Conservation (phyloP, 257 asterid species). For the Solanum microdontum region DNA sequence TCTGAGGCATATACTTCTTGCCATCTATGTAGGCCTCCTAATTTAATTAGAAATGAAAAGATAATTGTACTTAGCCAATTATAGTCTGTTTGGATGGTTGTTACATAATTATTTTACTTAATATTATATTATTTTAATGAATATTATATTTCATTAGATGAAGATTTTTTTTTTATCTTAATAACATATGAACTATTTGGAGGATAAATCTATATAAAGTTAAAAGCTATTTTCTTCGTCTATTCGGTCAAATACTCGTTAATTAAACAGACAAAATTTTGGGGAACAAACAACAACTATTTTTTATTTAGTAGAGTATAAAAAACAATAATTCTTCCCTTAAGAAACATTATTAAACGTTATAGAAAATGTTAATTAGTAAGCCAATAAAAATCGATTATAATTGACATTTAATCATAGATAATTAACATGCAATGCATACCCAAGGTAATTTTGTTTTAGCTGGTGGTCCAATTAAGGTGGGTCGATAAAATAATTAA, state of each 20-base stretch:
- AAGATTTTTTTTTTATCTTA: neutral
- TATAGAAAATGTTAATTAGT: neutral
- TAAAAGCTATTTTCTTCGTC: neutral
- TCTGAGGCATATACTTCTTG: neutral
- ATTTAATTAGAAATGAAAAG: neutral
- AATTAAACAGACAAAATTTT: neutral
- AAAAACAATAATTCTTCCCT: neutral
- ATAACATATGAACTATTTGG: neutral
- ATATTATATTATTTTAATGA: no score
- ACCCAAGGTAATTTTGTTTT: neutral
- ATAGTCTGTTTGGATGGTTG: neutral
- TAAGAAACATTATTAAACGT: neutral
- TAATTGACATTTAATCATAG: neutral
- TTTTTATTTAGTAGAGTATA: neutral
- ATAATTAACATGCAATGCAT: neutral
- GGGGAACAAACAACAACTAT: neutral
- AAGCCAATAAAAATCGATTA: neutral
- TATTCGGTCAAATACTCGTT: neutral
- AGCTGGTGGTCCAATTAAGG: neutral
- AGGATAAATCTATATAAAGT: neutral
- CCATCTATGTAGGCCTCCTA: neutral
- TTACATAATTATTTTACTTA: neutral
- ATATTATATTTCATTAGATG: no score
- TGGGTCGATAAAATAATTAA: neutral
- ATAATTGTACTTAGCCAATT: neutral